Evolutionary conservation across 768 basidiomycete genomes (phyloP).

Genomic region (Lactarius pseudohatsudake): DNA sequence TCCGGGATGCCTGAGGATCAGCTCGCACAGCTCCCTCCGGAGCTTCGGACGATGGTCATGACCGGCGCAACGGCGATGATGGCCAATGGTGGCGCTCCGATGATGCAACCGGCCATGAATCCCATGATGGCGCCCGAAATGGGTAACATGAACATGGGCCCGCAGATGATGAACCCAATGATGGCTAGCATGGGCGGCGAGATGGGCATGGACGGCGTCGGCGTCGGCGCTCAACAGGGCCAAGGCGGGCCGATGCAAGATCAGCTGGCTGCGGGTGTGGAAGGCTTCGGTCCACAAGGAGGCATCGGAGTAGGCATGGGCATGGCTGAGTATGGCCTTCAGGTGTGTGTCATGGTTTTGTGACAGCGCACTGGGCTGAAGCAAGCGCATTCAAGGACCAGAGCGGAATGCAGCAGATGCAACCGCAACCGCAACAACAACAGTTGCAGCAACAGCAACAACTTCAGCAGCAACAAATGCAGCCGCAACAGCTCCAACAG

Average conservation of each 20-base stretch:
- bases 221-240: constrained; percentile 29
- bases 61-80: constrained; percentile 78
- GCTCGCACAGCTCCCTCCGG: constrained; percentile 71
- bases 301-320: constrained; percentile 32
- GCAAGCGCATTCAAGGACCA: constrained; percentile 23
- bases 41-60: constrained; percentile 86
- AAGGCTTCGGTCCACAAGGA: constrained; percentile 22
- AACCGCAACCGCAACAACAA: constrained; percentile 20
- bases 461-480: constrained; percentile 38
- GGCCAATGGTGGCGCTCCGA: constrained; percentile 54
- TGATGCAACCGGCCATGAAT: constrained; percentile 40
- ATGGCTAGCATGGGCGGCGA: constrained; percentile 77
- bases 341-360: constrained; percentile 51
- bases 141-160: constrained; percentile 28
- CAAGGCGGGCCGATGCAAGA: constrained; percentile 28
- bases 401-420: constrained; percentile 44
- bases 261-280: constrained; percentile 27
- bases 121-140: constrained; percentile 32
- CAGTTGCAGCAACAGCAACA: constrained; percentile 50
- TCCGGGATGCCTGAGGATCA: constrained; percentile 82
- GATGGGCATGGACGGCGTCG: constrained; percentile 49
- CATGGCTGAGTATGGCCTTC: constrained; percentile 61
- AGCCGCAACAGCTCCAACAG: constrained; percentile 49
- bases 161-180: constrained; percentile 57
- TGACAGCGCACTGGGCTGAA: background rate